These are phyloP conservation scores for Tetrahymena borealis DNA, from an alignment of 73 alveolate genomes.

Conservation along the genomic window DNA sequence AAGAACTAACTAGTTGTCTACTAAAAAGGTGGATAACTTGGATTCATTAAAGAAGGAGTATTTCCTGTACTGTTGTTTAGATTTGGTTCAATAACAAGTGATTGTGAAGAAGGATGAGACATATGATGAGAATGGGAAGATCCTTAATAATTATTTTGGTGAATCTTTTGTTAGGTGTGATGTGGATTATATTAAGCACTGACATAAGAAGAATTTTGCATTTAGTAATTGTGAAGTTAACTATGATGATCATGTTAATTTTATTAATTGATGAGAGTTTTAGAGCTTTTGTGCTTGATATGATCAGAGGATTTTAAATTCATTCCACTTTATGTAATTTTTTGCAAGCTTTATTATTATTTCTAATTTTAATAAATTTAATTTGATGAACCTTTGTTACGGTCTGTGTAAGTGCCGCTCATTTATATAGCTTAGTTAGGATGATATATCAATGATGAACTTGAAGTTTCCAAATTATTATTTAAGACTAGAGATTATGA, in stretches of 20 bases:
- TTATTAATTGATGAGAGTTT: neutral
- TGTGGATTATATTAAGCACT: too few species aligned
- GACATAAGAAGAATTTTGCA: neutral
- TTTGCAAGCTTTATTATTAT: neutral
- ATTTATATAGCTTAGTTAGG: too few species aligned
- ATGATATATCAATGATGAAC: too few species aligned
- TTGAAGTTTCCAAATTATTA: too few species aligned
- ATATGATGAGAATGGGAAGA: neutral
- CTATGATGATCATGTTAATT: neutral
- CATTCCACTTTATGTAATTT: neutral
- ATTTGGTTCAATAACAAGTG: neutral
- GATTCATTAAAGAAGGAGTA: neutral
- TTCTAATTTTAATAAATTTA: neutral
- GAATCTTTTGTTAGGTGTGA: too few species aligned
- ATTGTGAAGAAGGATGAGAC: neutral
- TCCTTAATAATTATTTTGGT: too few species aligned
- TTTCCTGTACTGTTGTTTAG: neutral
- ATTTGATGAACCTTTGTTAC: too few species aligned
- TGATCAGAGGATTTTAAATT: neutral
- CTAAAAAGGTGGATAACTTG: neutral
- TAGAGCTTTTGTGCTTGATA: neutral
- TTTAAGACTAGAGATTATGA: too few species aligned
- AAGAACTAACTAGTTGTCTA: neutral
- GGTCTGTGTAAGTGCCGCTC: too few species aligned
- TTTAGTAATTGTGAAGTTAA: neutral